Percentiles rank a stretch among this genome's conserved stretches.
These are phyloP conservation scores for Xylogone sp. DNA, from an alignment of 2,329 filamentous ascomycete species.

Conservation along the genomic window DNA sequence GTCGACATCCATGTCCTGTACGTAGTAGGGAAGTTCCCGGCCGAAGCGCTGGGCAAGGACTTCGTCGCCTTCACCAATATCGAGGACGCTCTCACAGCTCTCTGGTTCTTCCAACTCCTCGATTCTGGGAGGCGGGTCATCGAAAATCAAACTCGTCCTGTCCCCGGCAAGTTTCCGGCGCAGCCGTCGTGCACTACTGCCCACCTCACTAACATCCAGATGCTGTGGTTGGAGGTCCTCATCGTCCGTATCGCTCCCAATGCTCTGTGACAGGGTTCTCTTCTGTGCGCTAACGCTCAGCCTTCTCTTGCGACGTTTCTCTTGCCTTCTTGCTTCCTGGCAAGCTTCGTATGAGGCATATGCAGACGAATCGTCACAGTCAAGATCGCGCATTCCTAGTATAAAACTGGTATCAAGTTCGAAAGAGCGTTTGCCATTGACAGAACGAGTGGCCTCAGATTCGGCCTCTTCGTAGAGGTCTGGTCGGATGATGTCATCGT, in stretches of 20 bases:
- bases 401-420: conserved; percentile 19
- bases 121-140: conserved; percentile 29
- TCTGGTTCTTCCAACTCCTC: conserved; percentile 29
- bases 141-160: conserved; percentile 26
- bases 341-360: conserved; percentile 12
- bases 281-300: conserved; percentile 27
- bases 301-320: conserved; percentile 24
- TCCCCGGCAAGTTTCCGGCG: conserved; percentile 25
- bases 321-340: conserved; percentile 15
- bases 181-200: conserved; percentile 27
- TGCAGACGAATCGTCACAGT: conserved; percentile 14
- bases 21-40: conserved; percentile 23
- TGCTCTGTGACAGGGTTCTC: conserved; percentile 25
- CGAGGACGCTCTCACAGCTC: conserved; percentile 25
- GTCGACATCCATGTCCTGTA: conserved; percentile 26
- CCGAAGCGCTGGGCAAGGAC: conserved; percentile 11
- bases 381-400: conserved; percentile 15
- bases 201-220: conserved; percentile 25
- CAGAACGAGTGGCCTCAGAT: conserved; percentile 15
- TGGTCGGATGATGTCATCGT: conserved; percentile 23
- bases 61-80: conserved; percentile 15
- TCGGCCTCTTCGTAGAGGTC: conserved; percentile 30
- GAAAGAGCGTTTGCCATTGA: conserved; percentile 1
- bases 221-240: conserved; percentile 26
- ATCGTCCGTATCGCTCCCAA: conserved; percentile 30